These are phyloP conservation scores for Apiospora rasikravindrae DNA, from an alignment of 2,329 filamentous ascomycete species.

Conservation along the genomic window DNA sequence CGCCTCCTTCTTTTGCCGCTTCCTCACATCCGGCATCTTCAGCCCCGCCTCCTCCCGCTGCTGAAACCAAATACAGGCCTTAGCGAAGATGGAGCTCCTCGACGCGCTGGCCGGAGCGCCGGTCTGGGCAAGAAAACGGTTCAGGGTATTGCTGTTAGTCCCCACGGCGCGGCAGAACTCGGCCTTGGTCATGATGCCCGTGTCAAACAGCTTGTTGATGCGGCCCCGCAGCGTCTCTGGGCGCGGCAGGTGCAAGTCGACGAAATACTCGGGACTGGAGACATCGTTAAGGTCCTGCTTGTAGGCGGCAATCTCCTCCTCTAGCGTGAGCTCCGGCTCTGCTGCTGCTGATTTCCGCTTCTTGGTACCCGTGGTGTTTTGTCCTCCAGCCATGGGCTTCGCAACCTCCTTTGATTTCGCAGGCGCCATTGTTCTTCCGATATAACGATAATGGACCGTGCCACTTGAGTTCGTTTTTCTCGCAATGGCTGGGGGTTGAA, in stretches of 20 bases:
- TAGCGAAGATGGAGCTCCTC: constrained; percentile 23
- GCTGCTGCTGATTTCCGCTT: constrained; percentile 31
- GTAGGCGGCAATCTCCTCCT: constrained; percentile 35
- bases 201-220: constrained; percentile 33
- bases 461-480: background rate
- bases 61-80: constrained; percentile 32
- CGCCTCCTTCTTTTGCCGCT: constrained; percentile 30
- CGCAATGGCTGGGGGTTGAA: background rate
- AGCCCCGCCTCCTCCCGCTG: constrained; percentile 31
- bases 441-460: background rate
- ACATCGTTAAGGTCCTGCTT: constrained; percentile 33
- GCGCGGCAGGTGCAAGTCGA: constrained; percentile 26
- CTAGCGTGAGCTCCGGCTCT: constrained; percentile 26
- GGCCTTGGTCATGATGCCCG: constrained; percentile 32
- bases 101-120: constrained; percentile 26
- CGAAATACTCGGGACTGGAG: constrained; percentile 15
- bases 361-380: constrained; percentile 24
- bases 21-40: constrained; percentile 34
- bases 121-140: constrained; percentile 25
- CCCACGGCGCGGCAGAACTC: constrained; percentile 31
- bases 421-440: background rate
- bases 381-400: background rate
- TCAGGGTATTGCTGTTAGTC: constrained; percentile 23
- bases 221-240: constrained; percentile 27
- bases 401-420: background rate